Percentiles rank a stretch among this genome's conserved stretches.
These are phyloP conservation scores for Gracilaria gracilis DNA, from an alignment of 23 red algal genomes.

Conservation along the genomic window DNA sequence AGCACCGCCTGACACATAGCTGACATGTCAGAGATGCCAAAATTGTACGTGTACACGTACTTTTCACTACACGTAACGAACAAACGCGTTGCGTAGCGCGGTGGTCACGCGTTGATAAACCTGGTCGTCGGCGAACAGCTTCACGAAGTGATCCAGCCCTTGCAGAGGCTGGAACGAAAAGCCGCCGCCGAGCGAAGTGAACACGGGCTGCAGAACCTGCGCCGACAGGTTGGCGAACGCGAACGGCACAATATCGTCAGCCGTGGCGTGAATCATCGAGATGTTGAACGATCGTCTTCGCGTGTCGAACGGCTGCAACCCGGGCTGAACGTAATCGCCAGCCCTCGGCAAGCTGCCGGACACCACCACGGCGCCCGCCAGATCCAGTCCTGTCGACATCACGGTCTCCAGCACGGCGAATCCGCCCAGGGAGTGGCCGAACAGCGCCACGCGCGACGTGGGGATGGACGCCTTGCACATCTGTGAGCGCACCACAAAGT, in stretches of 20 bases:
- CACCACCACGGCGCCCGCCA: background rate
- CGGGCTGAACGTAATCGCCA: conserved; percentile 1
- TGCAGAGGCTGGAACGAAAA: background rate
- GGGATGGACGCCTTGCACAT: conserved; percentile 7
- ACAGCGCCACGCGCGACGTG: background rate
- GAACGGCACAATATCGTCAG: conserved; percentile 9
- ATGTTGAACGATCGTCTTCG: background rate
- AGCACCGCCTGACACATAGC: background rate
- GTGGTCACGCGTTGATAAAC: background rate
- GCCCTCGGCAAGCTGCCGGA: conserved; percentile 9
- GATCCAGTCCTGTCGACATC: background rate
- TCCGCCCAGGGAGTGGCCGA: conserved; percentile 9
- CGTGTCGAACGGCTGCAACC: background rate
- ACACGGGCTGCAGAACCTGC: conserved; percentile 11
- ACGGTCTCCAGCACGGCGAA: conserved; percentile 14
- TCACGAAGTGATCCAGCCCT: background rate
- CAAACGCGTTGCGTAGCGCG: conserved; percentile 4
- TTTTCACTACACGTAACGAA: background rate
- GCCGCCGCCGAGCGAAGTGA: conserved; percentile 7
- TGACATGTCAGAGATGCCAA: background rate
- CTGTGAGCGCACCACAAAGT: conserved; percentile 17
- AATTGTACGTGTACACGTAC: no score
- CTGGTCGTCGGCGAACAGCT: background rate
- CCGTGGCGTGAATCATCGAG: conserved; percentile 12
- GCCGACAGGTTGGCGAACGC: conserved; percentile 12